These are phyloP conservation scores for Rhizoclosmatium sp. DNA, from an alignment of 192 early-diverging fungal genomes.

Conservation along the genomic window DNA sequence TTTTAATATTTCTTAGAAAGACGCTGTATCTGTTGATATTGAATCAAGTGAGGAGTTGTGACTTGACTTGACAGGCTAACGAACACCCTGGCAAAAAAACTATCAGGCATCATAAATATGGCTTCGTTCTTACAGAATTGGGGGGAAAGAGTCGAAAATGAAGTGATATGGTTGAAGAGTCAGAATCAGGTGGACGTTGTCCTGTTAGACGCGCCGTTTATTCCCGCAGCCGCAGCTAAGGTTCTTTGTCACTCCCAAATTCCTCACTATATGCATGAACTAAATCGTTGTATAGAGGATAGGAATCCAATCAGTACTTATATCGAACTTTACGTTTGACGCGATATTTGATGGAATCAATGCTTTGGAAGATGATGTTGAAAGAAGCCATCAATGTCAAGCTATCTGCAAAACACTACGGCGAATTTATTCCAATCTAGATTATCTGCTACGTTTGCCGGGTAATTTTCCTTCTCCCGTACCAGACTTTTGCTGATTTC, in stretches of 20 bases:
- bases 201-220: slow-evolving; percentile 51
- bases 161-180: slow-evolving; percentile 44
- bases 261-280: background rate
- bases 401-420: slow-evolving; percentile 29
- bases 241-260: slow-evolving; percentile 19
- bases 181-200: slow-evolving; percentile 41
- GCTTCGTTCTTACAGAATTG: background rate
- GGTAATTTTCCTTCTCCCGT: slow-evolving; percentile 13
- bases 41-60: slow-evolving; percentile 36
- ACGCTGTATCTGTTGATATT: slow-evolving; percentile 56
- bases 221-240: slow-evolving; percentile 49
- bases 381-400: slow-evolving; percentile 14
- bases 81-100: background rate
- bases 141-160: slow-evolving; percentile 28
- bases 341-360: slow-evolving; percentile 50
- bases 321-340: slow-evolving; percentile 64
- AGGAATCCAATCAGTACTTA: slow-evolving; percentile 46
- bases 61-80: background rate
- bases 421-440: slow-evolving; percentile 39
- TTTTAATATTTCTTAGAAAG: slow-evolving; percentile 34
- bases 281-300: slow-evolving; percentile 23
- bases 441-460: slow-evolving; percentile 55
- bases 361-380: background rate
- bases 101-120: background rate
- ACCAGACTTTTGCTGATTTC: background rate